phyloP scores from a whole-genome alignment of 164 flowering plant genomes.

The Stephania yunnanensis region DNA sequence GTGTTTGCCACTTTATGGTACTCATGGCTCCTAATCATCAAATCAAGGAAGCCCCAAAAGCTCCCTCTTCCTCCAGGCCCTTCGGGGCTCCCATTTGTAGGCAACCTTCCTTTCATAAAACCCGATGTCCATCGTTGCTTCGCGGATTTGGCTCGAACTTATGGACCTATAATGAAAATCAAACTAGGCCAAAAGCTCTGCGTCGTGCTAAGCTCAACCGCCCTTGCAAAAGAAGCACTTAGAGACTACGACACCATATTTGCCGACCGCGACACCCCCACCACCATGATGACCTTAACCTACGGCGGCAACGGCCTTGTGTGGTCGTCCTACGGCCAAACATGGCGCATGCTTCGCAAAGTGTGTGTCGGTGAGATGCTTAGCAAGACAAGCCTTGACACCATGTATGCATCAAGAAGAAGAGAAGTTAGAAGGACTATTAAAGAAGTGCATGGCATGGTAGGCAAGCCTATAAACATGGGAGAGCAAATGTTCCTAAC shows the following conservation, averaged over 20 bases:
- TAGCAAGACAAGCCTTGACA: conserved; percentile 8
- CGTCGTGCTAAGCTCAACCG: conserved; percentile 8
- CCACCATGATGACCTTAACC: not conserved
- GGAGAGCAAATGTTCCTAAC: conserved; percentile 10
- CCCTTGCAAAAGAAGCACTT: conserved; percentile 4
- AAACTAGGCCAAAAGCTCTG: conserved; percentile 5
- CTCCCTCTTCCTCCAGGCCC: conserved; percentile 11
- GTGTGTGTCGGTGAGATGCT: conserved; percentile 14
- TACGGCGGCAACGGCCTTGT: conserved; percentile 9
- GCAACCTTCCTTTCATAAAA: conserved; percentile 11
- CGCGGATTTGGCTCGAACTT: conserved; percentile 1
- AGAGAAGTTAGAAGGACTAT: conserved; percentile 5
- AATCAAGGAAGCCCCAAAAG: no score
- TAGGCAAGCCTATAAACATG: conserved; percentile 8
- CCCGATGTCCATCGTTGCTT: conserved; percentile 9
- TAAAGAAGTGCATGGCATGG: not conserved
- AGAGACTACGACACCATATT: conserved; percentile 10
- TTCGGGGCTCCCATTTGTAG: conserved; percentile 6
- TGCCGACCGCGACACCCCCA: conserved; percentile 15
- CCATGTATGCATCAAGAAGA: not conserved
- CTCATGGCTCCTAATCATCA: not conserved
- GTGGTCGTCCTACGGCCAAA: conserved; percentile 6
- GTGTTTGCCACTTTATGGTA: not conserved
- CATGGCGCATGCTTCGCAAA: conserved; percentile 12
- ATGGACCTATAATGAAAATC: conserved; percentile 13